A percentile compares a stretch with the other conserved stretches of the same genome.
These are phyloP conservation scores for Omphalotus guepiniiformis DNA, from an alignment of 768 basidiomycete species.

Conservation along the genomic window DNA sequence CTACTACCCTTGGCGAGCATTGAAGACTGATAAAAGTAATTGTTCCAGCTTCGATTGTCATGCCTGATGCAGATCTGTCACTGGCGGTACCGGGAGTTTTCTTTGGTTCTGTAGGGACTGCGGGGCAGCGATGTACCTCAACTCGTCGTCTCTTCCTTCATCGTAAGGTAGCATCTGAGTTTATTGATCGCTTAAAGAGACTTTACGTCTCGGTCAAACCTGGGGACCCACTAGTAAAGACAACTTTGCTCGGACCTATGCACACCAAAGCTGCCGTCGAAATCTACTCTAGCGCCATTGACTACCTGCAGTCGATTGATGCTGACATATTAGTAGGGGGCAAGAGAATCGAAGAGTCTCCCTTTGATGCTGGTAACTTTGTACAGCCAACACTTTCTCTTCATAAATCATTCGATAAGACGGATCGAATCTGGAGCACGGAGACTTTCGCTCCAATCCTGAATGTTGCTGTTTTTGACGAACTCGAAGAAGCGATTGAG, in stretches of 20 bases:
- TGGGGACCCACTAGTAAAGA: conserved; percentile 78
- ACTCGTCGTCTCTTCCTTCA: conserved; percentile 91
- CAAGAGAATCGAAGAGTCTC: conserved; percentile 42
- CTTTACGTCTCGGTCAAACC: conserved; percentile 69
- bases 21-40: conserved; percentile 11
- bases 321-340: conserved; percentile 82
- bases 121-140: conserved; percentile 81
- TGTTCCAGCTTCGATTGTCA: conserved; percentile 75
- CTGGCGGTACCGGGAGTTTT: conserved; percentile 89
- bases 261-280: conserved; percentile 70
- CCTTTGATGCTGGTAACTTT: conserved; percentile 72
- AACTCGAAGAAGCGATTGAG: conserved; percentile 79
- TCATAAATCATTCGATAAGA: conserved; percentile 51
- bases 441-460: conserved; percentile 91
- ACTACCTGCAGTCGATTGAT: conserved; percentile 55
- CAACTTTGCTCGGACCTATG: conserved; percentile 82
- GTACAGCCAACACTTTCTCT: conserved; percentile 85
- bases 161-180: conserved; percentile 66
- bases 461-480: conserved; percentile 81
- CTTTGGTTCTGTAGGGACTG: conserved; percentile 88
- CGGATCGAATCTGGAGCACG: conserved; percentile 63
- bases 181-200: conserved; percentile 69
- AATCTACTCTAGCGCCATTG: conserved; percentile 58
- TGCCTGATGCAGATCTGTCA: conserved; percentile 89
- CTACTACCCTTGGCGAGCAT: conserved; percentile 11